phyloP scores from a whole-genome alignment of 2,329 filamentous ascomycete species.

The Scleromitrula shiraiana region DNA sequence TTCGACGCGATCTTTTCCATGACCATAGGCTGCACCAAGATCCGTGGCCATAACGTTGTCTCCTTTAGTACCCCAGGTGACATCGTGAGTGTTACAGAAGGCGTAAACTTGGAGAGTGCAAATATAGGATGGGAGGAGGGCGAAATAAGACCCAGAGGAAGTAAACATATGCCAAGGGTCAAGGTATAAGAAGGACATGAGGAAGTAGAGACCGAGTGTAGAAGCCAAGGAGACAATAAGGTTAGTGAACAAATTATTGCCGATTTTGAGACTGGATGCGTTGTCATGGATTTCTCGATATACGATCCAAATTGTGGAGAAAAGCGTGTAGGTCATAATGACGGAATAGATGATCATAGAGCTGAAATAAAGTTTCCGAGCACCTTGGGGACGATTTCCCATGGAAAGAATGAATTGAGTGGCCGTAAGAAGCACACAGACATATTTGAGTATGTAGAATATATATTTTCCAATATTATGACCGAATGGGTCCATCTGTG shows the following conservation, averaged over 20 bases:
- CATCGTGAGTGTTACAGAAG: slow-evolving; percentile 98
- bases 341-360: slow-evolving; percentile 86
- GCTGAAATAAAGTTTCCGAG: slow-evolving; percentile 79
- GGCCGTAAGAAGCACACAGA: slow-evolving; percentile 77
- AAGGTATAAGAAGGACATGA: slow-evolving; percentile 93
- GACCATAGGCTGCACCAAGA: slow-evolving; percentile 73
- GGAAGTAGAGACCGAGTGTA: slow-evolving; percentile 87
- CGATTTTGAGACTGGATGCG: slow-evolving; percentile 47
- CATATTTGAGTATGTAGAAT: slow-evolving; percentile 80
- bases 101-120: slow-evolving; percentile 97
- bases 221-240: slow-evolving; percentile 83
- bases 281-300: slow-evolving; percentile 60
- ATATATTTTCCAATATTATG: slow-evolving; percentile 77
- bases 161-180: slow-evolving; percentile 99
- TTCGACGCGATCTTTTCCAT: slow-evolving; percentile 64
- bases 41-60: slow-evolving; percentile 94
- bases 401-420: slow-evolving; percentile 95
- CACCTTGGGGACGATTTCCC: slow-evolving; percentile 91
- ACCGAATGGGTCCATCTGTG: slow-evolving; percentile 79
- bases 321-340: slow-evolving; percentile 94
- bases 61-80: slow-evolving; percentile 97
- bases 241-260: slow-evolving; percentile 90
- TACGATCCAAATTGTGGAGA: slow-evolving; percentile 83
- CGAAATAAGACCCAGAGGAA: slow-evolving; percentile 82
- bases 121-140: slow-evolving; percentile 86